phyloP scores from a whole-genome alignment of 1,284 basidiomycete genomes.

The Cutaneotrichosporon sp. region DNA sequence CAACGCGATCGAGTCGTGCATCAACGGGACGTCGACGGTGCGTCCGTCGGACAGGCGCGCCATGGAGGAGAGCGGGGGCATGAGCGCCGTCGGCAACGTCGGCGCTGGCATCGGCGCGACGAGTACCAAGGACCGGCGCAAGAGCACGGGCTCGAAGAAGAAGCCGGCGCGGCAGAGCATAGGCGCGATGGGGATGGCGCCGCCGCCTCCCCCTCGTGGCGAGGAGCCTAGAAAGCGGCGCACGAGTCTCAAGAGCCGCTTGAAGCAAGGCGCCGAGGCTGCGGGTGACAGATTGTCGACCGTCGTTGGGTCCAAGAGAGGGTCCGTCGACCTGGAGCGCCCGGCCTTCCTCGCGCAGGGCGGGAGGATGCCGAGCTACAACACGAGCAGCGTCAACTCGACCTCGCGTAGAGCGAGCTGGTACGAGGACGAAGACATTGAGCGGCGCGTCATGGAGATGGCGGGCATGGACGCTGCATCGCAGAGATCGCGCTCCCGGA shows the following conservation, averaged over 20 bases:
- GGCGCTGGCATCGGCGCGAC: slow-evolving; percentile 2
- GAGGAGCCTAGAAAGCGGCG: slow-evolving; percentile 20
- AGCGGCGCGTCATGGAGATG: slow-evolving; percentile 48
- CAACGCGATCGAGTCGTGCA: slow-evolving; percentile 58
- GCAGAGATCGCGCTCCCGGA: neutral
- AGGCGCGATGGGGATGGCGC: slow-evolving; percentile 29
- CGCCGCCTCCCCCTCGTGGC: slow-evolving; percentile 30
- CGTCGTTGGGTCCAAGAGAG: slow-evolving; percentile 24
- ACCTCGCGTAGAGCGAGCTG: neutral
- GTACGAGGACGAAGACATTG: slow-evolving; percentile 39
- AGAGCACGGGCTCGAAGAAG: slow-evolving; percentile 9
- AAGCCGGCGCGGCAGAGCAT: slow-evolving; percentile 2
- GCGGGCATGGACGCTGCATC: slow-evolving; percentile 32
- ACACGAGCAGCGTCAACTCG: neutral
- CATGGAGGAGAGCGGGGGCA: neutral
- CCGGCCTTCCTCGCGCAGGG: slow-evolving; percentile 23
- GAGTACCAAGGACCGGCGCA: neutral
- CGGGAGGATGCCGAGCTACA: slow-evolving; percentile 21
- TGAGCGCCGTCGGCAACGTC: slow-evolving; percentile 4
- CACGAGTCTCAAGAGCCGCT: slow-evolving; percentile 46
- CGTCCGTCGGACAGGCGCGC: slow-evolving; percentile 45
- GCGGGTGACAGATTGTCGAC: slow-evolving; percentile 37
- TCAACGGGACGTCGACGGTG: slow-evolving; percentile 57
- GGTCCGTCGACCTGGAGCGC: slow-evolving; percentile 25
- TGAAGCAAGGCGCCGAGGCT: slow-evolving; percentile 36